Percentiles rank a stretch among this genome's conserved stretches.
Conservation (phyloP, 1,139 yeast genomes). For the Meyerozyma athensensis region DNA sequence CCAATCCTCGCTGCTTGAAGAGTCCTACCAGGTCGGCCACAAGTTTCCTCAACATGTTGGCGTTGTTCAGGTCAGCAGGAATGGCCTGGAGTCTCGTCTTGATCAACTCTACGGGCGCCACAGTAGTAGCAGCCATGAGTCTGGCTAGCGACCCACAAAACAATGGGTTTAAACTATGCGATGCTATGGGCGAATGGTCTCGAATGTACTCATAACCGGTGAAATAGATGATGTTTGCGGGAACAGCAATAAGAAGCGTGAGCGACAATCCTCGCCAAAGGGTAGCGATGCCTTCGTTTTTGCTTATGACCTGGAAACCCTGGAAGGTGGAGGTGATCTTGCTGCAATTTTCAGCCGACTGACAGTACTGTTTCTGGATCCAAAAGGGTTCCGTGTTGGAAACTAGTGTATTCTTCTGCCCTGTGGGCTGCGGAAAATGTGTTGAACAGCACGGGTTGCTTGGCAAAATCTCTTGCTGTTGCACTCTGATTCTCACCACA, state of each 20-base stretch:
- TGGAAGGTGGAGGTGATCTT: constrained; percentile 59
- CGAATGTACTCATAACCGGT: constrained; percentile 87
- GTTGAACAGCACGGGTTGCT: constrained; percentile 26
- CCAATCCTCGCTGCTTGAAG: constrained; percentile 53
- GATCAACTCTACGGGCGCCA: constrained; percentile 83
- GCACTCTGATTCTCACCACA: constrained; percentile 84
- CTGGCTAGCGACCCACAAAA: constrained; percentile 86
- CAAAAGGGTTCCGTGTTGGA: constrained; percentile 30
- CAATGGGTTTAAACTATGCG: constrained; percentile 61
- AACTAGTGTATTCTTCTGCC: constrained; percentile 5
- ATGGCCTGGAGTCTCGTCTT: constrained; percentile 88
- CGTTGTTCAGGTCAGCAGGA: constrained; percentile 37
- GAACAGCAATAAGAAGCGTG: constrained; percentile 84
- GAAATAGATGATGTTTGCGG: constrained; percentile 89
- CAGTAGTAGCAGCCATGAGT: constrained; percentile 73
- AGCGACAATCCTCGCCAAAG: constrained; percentile 88
- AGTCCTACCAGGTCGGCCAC: constrained; percentile 53
- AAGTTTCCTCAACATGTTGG: constrained; percentile 42
- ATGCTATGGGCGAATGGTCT: constrained; percentile 61
- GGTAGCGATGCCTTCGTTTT: constrained; percentile 69
- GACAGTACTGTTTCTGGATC: constrained; percentile 37
- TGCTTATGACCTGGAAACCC: constrained; percentile 62
- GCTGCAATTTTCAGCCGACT: constrained; percentile 28
- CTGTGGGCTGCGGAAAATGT: constrained; percentile 8
- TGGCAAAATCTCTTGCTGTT: constrained; percentile 73